phyloP scores from a whole-genome alignment of 768 basidiomycete species.

The Phallus indusiatus region DNA sequence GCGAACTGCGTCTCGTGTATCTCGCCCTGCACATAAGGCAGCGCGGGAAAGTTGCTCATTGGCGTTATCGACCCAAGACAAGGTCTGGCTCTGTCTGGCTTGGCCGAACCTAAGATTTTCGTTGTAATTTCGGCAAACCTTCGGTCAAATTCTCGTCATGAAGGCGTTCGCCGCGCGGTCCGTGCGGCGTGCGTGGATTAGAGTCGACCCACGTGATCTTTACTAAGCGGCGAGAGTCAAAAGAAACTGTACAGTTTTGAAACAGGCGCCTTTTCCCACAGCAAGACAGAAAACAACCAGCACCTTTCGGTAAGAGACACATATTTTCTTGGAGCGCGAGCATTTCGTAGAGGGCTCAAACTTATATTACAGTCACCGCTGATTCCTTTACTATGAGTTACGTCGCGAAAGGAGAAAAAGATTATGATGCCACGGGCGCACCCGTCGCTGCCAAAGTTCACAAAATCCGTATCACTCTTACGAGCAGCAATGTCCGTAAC shows the following conservation, averaged over 20 bases:
- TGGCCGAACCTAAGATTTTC: too few species aligned
- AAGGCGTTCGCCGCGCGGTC: too few species aligned
- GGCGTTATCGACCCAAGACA: too few species aligned
- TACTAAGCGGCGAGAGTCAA: background rate
- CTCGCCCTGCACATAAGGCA: too few species aligned
- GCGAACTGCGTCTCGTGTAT: too few species aligned
- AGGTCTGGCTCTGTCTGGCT: too few species aligned
- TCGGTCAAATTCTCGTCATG: too few species aligned
- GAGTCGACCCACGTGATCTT: background rate
- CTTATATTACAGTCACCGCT: slow-evolving; percentile 2
- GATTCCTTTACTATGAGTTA: slow-evolving; percentile 67
- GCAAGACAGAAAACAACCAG: background rate
- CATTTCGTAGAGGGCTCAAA: background rate
- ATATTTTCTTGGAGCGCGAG: background rate
- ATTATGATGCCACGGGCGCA: slow-evolving; percentile 90
- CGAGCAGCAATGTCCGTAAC: slow-evolving; percentile 95
- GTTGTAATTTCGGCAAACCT: too few species aligned
- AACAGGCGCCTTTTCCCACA: background rate
- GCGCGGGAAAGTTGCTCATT: too few species aligned
- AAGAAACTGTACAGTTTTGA: background rate
- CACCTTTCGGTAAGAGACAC: slow-evolving; percentile 1
- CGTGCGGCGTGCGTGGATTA: too few species aligned
- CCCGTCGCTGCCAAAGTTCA: slow-evolving; percentile 88
- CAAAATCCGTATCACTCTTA: slow-evolving; percentile 99
- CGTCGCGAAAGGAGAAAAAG: slow-evolving; percentile 98